Evolutionary conservation across 2,329 filamentous ascomycete species (phyloP), one percentile per base, ranked within the genome.

Genomic region (Aspergillus nomiae): DNA sequence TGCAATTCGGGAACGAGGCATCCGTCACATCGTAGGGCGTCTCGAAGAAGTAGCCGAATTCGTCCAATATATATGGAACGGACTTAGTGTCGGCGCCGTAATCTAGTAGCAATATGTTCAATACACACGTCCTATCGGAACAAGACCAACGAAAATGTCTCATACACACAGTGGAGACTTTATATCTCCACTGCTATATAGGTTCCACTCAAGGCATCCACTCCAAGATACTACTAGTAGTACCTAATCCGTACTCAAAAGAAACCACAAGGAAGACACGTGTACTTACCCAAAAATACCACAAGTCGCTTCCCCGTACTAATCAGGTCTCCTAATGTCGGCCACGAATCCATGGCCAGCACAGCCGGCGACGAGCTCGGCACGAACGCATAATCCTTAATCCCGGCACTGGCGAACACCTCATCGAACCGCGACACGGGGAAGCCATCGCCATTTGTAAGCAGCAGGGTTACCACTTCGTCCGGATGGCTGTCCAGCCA

Each of bases 381-480:
- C 2, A 76, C 73, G 66, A 77, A 83, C 3, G 67, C 69, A 65
- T 79, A 77, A 16, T 67, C 56, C 26, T 67, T 63, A n/a, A 79
- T 70, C 7, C 75, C 77, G 32, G 70, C 73, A 28, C 64, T 66
- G 4, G 64, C 58, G 60, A 80, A 79, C 1, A 71, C 72, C 50
- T 74, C 67, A 6, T 71, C 74, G 45, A 80, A 80, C 19, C 70
- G 62, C 32, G 64, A 65, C 10, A 78, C 69, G 24, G 70, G 65
- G 14, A 78, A 59, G 11, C 66, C 69, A 56, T 90, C 88, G 5
- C 79, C 81, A 69, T 90, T 90, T 5, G 87, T 89, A 54, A 90
- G 76, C 12, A 90, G 81, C 56, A 90, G 71, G 0, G 86, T 88
- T 14, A 90, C 81, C 8, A 90, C 86, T 63, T 90, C 88, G 60